phyloP scores from a whole-genome alignment of 106 monocot genomes.

The Dactylorhiza incarnata region DNA sequence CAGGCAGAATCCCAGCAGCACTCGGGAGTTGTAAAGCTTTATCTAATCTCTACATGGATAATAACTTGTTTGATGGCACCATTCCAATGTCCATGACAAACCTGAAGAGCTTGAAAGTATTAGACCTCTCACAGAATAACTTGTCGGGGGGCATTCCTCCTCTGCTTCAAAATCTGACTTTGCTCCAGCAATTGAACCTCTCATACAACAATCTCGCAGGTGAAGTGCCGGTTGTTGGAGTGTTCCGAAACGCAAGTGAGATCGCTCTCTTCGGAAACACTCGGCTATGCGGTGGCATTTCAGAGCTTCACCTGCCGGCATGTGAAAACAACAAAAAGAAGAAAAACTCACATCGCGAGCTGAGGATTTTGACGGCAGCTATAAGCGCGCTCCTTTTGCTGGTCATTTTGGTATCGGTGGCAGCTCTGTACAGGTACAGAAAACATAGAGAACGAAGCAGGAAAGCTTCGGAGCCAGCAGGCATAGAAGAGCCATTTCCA shows the following conservation, averaged over 20 bases:
- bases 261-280: constrained; percentile 14
- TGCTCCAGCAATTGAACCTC: constrained; percentile 9
- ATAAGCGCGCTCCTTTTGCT: neutral
- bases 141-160: constrained; percentile 9
- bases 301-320: neutral
- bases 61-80: constrained; percentile 14
- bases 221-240: constrained; percentile 4
- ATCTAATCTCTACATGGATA: constrained; percentile 3
- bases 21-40: constrained; percentile 4
- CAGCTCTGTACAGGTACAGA: neutral
- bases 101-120: neutral
- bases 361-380: neutral
- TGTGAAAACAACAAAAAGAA: neutral
- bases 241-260: constrained; percentile 3
- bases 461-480: neutral
- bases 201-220: constrained; percentile 25
- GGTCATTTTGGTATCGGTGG: neutral
- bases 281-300: constrained; percentile 9
- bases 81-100: constrained; percentile 5
- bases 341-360: neutral
- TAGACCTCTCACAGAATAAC: constrained; percentile 19
- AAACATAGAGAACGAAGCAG: neutral
- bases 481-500: neutral
- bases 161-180: neutral
- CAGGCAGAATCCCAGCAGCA: constrained; percentile 7